These are phyloP conservation scores for Brassica incana DNA, from an alignment of 345 rosid genomes.

Conservation along the genomic window DNA sequence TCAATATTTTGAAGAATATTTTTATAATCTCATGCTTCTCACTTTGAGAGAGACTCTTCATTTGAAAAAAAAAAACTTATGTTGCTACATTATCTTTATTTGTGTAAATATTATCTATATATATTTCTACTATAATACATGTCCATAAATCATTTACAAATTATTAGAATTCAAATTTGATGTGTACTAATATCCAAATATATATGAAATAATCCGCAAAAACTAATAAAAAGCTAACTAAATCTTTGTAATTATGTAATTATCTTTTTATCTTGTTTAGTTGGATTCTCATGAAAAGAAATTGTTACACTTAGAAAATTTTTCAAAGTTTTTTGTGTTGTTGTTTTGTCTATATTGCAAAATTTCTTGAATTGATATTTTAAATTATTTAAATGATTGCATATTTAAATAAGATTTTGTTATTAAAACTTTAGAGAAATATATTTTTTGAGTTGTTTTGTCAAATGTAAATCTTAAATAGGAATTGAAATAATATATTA, in stretches of 20 bases:
- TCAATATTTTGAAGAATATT: not conserved
- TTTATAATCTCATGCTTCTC: not conserved
- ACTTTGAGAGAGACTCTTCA: not conserved
- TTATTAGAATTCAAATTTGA: not conserved
- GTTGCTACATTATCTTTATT: too few relatives aligned
- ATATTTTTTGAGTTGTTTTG: not conserved
- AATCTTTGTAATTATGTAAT: not conserved
- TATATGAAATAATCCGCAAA: not conserved
- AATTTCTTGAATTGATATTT: not conserved
- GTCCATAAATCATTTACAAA: not conserved
- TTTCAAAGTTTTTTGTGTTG: not conserved
- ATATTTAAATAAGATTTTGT: not conserved
- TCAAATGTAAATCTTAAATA: not conserved
- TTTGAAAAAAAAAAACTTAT: too few relatives aligned
- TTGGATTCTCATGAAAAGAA: not conserved
- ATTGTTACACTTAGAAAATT: not conserved
- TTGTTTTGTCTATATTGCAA: not conserved
- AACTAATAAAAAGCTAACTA: not conserved
- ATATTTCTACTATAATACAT: not conserved
- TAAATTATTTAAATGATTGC: not conserved
- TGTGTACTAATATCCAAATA: not conserved
- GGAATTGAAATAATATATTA: not conserved
- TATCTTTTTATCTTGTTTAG: not conserved
- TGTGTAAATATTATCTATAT: not conserved
- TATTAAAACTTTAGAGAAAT: not conserved